These are phyloP conservation scores for Penicillium samsonianum DNA, from an alignment of 495 filamentous ascomycete species.

Conservation along the genomic window DNA sequence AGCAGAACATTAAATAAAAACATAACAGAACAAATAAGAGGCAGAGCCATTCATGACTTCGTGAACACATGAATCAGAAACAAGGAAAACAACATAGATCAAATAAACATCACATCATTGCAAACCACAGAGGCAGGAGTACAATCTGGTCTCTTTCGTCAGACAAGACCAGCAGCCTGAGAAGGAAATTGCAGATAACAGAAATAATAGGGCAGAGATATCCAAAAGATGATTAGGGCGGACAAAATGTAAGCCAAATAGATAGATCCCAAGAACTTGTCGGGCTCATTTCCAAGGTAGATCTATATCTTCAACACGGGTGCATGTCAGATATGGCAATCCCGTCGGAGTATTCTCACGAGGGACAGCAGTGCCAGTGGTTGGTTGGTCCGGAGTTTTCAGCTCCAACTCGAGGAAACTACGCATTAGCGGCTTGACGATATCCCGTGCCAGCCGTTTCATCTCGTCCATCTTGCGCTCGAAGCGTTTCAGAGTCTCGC, in stretches of 20 bases:
- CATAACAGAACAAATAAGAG: neutral
- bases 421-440: slow-evolving; percentile 83
- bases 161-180: slow-evolving; percentile 23
- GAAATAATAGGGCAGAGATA: neutral
- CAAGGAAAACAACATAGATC: slow-evolving; percentile 14
- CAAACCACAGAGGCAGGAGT: slow-evolving; percentile 6
- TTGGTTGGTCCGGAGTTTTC: slow-evolving; percentile 37
- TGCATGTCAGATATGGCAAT: slow-evolving; percentile 78
- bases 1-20: neutral
- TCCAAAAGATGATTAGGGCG: neutral
- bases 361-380: neutral
- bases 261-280: neutral
- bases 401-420: slow-evolving; percentile 78
- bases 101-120: slow-evolving; percentile 25
- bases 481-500: slow-evolving; percentile 77
- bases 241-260: neutral
- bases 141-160: slow-evolving; percentile 8
- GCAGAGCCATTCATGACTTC: slow-evolving; percentile 23
- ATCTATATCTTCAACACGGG: slow-evolving; percentile 72
- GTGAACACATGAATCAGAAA: slow-evolving; percentile 24
- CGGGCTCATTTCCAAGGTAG: slow-evolving; percentile 66
- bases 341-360: slow-evolving; percentile 33
- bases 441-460: slow-evolving; percentile 76
- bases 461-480: slow-evolving; percentile 86
- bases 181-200: neutral